Evolutionary conservation across 2,329 filamentous ascomycete species (phyloP), one percentile per base, ranked within the genome.

Genomic region (Colletotrichum aenigma): DNA sequence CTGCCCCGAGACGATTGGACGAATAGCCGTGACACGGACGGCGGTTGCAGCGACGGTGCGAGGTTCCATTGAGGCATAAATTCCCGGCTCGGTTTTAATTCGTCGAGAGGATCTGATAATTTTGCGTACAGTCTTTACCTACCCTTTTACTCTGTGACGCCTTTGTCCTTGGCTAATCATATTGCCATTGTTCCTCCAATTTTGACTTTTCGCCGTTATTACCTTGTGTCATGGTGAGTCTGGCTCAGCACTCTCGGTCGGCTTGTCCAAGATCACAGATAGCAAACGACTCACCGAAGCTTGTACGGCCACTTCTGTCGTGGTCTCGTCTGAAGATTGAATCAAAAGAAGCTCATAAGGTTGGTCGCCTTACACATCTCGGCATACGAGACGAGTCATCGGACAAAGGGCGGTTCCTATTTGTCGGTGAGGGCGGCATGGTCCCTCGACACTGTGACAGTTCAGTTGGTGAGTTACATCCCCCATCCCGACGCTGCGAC

Each of bases 301-400:
- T 52, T 52, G 3, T 52, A 52, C 43, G 43, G 43, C 43, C 43
- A 52, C 43, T 52, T 52, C 43, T 52, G 18, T 9, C 30, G 58
- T 34, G 30, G 4, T 1, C 30, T 30, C 55, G 26, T 58, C 55
- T 26, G 21, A 26, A 30, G 55, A 30, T 30, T 18, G 55, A 58
- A 28, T 16, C 55, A 58, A 26, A 58, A 52, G 43, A 52, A 52
- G 43, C 43, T 52, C 43, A 34, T 34, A 61, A 32, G 58, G 13
- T 61, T 32, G 55, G 26, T 24, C 26, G 26, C 26, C 48, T 30
- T 67, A 28, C 38, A n/a, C 26, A 24, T 24, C 52, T 64, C 62
- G 69, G 62, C 38, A 56, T 72, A 72, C 73, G 55, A 72, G 69
- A 48, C 58, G 30, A 64, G 73, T 75, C 69, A 75, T 75, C 62